phyloP scores from a whole-genome alignment of 192 early-diverging fungal genomes.

The Umbelopsis ramanniana region DNA sequence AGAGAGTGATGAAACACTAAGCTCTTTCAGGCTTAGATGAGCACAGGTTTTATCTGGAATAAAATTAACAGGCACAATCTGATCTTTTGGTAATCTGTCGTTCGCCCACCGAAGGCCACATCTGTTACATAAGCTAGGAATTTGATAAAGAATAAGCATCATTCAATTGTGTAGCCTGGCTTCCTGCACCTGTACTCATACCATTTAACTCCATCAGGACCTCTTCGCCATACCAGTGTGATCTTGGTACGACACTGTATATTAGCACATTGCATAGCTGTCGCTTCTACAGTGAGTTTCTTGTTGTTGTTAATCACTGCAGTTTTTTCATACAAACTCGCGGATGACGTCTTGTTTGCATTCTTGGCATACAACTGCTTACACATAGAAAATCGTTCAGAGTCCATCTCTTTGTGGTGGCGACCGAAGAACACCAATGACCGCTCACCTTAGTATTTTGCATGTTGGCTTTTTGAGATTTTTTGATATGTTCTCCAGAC shows the following conservation, averaged over 20 bases:
- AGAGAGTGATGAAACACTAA: not conserved
- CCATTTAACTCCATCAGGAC: not conserved
- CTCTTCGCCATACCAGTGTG: not conserved
- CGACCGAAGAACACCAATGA: no score
- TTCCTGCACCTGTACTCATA: not conserved
- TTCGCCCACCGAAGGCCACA: slow-evolving; percentile 31
- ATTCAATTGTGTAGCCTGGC: no score
- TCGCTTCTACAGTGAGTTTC: not conserved
- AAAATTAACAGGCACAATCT: not conserved
- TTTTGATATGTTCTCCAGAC: not conserved
- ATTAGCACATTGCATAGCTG: not conserved
- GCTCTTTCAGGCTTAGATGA: not conserved
- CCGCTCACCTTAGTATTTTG: not conserved
- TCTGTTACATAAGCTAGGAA: slow-evolving; percentile 28
- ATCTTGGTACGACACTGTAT: not conserved
- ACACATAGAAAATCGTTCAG: no score
- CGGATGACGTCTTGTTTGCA: no score
- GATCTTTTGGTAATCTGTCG: not conserved
- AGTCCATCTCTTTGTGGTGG: no score
- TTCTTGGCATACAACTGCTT: no score
- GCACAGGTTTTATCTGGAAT: not conserved
- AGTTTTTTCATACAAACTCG: not conserved
- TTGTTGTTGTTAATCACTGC: not conserved
- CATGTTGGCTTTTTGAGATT: not conserved
- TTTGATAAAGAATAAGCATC: not conserved